Percentiles rank a stretch among this genome's conserved stretches.
These are phyloP conservation scores for Backusella westeae DNA, from an alignment of 192 early-diverging fungal genomes.

Conservation along the genomic window DNA sequence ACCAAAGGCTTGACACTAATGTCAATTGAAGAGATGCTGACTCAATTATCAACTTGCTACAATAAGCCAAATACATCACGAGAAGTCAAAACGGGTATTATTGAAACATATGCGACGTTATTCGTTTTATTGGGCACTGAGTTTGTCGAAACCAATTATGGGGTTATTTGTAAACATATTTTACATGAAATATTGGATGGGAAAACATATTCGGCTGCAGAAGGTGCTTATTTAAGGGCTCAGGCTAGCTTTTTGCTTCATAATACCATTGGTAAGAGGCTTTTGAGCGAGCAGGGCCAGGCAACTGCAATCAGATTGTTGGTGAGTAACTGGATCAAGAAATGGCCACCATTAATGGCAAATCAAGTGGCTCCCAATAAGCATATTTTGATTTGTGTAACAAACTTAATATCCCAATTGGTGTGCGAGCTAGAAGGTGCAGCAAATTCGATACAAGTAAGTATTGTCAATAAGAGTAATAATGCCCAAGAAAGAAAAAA, in stretches of 20 bases:
- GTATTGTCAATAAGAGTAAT: not conserved
- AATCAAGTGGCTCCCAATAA: slow-evolving; percentile 51
- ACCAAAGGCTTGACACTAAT: slow-evolving; percentile 28
- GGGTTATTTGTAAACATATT: slow-evolving; percentile 63
- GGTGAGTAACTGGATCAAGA: slow-evolving; percentile 57
- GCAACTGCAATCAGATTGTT: slow-evolving; percentile 63
- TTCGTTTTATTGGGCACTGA: slow-evolving; percentile 68
- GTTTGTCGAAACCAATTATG: slow-evolving; percentile 76
- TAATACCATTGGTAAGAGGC: slow-evolving; percentile 69
- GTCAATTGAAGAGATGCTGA: slow-evolving; percentile 68
- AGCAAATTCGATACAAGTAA: slow-evolving; percentile 52
- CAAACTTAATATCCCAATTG: slow-evolving; percentile 73
- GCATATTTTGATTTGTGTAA: slow-evolving; percentile 61
- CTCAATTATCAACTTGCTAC: slow-evolving; percentile 62
- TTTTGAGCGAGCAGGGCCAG: slow-evolving; percentile 81
- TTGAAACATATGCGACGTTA: slow-evolving; percentile 76
- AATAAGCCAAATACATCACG: slow-evolving; percentile 57
- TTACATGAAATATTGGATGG: slow-evolving; percentile 59
- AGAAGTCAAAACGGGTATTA: slow-evolving; percentile 72
- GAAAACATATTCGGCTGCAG: slow-evolving; percentile 47
- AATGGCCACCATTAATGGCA: slow-evolving; percentile 50
- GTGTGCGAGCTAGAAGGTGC: slow-evolving; percentile 78
- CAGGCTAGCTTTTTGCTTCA: slow-evolving; percentile 64
- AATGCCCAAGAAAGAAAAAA: not conserved
- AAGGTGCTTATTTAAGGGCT: slow-evolving; percentile 58